phyloP scores from a whole-genome alignment of 208 protist genomes.

The Acanthamoeba sp. region DNA sequence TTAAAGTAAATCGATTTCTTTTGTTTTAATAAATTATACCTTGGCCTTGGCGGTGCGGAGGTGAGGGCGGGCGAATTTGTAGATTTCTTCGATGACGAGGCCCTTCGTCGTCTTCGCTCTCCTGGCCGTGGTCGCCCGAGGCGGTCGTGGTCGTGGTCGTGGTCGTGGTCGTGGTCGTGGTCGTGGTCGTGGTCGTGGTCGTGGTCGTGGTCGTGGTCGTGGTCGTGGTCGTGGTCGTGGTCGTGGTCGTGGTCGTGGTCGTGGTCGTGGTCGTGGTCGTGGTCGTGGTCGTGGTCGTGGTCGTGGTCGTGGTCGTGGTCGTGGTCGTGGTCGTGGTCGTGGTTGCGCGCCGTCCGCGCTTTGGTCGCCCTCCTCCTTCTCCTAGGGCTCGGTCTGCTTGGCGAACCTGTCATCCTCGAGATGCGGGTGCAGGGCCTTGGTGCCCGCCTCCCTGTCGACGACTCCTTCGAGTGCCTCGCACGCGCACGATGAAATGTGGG shows the following conservation, averaged over 20 bases:
- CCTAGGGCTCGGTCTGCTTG: neutral
- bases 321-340: neutral
- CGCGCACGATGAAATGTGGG: neutral
- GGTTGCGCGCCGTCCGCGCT: too few species aligned
- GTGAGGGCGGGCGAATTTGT: neutral
- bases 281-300: neutral
- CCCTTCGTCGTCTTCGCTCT: neutral
- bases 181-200: too few species aligned
- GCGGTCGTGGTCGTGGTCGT: too few species aligned
- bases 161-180: too few species aligned
- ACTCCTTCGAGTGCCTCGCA: too few species aligned
- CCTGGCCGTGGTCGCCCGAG: too few species aligned
- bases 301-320: neutral
- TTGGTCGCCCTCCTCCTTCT: neutral
- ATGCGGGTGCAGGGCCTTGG: neutral
- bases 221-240: too few species aligned
- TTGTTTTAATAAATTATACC: neutral
- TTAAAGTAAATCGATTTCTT: too few species aligned
- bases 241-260: too few species aligned
- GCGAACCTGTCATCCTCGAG: neutral
- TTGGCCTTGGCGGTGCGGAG: neutral
- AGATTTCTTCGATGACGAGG: neutral
- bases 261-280: neutral
- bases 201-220: too few species aligned
- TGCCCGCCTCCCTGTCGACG: constrained; percentile 1